Evolutionary conservation across 1,284 basidiomycete genomes (phyloP).

Genomic region (Pisolithus thermaeus): DNA sequence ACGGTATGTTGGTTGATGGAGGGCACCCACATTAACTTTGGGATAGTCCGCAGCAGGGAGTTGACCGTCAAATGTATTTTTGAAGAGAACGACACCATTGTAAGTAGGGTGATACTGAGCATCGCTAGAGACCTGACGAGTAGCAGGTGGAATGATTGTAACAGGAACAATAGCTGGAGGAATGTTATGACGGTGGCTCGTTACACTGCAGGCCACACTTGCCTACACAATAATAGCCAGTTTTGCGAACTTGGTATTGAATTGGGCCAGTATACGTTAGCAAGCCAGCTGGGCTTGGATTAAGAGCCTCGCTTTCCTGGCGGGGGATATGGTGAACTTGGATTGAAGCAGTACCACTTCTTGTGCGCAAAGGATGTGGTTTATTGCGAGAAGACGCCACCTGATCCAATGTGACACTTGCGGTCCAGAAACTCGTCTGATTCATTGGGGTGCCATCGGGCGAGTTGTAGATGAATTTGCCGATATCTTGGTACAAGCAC

Average conservation of each 20-base stretch:
- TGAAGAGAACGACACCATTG: constrained; percentile 78
- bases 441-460: constrained; percentile 55
- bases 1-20: not conserved
- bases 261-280: constrained; percentile 58
- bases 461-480: constrained; percentile 78
- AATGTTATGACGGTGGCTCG: constrained; percentile 10
- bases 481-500: constrained; percentile 67
- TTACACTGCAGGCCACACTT: constrained; percentile 26
- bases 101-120: constrained; percentile 73
- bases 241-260: constrained; percentile 78
- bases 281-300: constrained; percentile 44
- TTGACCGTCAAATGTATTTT: constrained; percentile 85
- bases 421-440: constrained; percentile 77
- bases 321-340: constrained; percentile 7
- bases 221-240: constrained; percentile 96
- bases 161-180: constrained; percentile 76
- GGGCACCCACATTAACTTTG: constrained; percentile 81
- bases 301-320: constrained; percentile 30
- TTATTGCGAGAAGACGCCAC: constrained; percentile 4
- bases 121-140: constrained; percentile 40
- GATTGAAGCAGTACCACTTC: constrained; percentile 6
- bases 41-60: constrained; percentile 94
- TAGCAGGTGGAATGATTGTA: constrained; percentile 46
- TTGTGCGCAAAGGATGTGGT: constrained; percentile 24
- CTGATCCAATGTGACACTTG: constrained; percentile 51